These are phyloP conservation scores for Sporothrix brunneoviolacea DNA, from an alignment of 2,329 filamentous ascomycete species.

Conservation along the genomic window DNA sequence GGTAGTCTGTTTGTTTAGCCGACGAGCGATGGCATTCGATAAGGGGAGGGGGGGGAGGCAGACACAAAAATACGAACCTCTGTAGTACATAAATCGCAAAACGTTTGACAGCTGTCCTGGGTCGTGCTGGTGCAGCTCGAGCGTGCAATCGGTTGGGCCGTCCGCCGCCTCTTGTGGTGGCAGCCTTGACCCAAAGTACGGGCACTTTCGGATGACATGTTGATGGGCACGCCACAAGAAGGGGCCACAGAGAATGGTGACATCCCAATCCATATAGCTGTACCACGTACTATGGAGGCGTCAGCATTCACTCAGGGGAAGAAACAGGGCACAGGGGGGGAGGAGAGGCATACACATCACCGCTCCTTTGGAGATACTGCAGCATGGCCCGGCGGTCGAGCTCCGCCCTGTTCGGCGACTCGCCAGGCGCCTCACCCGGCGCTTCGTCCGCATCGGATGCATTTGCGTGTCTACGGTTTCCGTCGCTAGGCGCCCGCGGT, in stretches of 20 bases:
- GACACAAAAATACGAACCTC: conserved; percentile 16
- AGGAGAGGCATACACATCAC: no score
- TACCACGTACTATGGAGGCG: not conserved
- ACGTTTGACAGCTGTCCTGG: conserved; percentile 18
- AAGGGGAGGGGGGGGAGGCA: not conserved
- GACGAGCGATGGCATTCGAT: no score
- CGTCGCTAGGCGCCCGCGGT: no score
- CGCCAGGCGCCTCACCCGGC: no score
- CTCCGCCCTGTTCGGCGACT: not conserved
- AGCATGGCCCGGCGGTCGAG: not conserved
- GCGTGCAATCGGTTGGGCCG: not conserved
- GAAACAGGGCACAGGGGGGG: no score
- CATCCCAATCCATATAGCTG: conserved; percentile 7
- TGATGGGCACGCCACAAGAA: conserved; percentile 13
- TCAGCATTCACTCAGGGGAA: no score
- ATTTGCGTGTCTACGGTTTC: no score
- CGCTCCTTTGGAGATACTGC: not conserved
- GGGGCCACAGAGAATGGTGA: conserved; percentile 9
- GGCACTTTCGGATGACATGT: conserved; percentile 11
- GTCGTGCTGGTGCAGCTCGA: conserved; percentile 17
- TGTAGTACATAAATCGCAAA: conserved; percentile 25
- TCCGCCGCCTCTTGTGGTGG: not conserved
- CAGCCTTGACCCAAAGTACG: conserved; percentile 8
- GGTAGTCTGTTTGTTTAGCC: no score
- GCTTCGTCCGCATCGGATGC: no score